Evolutionary conservation across 129 eudicot species (phyloP).

Genomic region (Tagetes patula): DNA sequence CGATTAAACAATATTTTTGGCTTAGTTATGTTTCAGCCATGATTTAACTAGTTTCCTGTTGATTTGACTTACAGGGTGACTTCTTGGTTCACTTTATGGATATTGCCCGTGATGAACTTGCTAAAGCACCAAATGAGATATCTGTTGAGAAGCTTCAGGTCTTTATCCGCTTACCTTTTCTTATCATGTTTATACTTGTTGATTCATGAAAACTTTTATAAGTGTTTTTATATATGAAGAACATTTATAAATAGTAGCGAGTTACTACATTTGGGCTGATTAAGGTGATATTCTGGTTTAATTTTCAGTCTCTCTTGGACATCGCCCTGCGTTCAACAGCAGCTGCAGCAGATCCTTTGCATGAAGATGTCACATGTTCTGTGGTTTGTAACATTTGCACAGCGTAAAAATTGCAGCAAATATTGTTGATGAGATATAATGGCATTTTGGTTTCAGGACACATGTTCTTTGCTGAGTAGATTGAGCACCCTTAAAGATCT

Average conservation of each 20-base stretch:
- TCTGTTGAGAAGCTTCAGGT: constrained; percentile 99
- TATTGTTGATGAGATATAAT: constrained; percentile 3
- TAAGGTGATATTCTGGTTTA: constrained; percentile 12
- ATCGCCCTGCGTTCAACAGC: constrained; percentile 94
- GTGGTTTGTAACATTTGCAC: constrained; percentile 59
- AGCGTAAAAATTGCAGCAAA: not conserved
- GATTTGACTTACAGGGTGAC: constrained; percentile 71
- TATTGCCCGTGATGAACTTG: constrained; percentile 93
- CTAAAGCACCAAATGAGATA: constrained; percentile 78
- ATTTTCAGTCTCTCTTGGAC: constrained; percentile 85
- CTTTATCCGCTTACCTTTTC: constrained; percentile 19
- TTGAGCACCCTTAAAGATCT: constrained; percentile 81
- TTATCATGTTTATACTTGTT: constrained; percentile 15
- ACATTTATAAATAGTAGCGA: not conserved
- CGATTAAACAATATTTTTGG: not conserved
- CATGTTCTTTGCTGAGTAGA: constrained; percentile 71
- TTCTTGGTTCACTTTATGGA: constrained; percentile 99
- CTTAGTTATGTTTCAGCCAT: constrained; percentile 18
- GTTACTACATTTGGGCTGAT: not conserved
- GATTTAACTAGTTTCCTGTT: not conserved
- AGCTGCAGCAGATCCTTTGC: constrained; percentile 98
- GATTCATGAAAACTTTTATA: constrained; percentile 4
- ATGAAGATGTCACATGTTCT: constrained; percentile 85
- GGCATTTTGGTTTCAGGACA: constrained; percentile 53
- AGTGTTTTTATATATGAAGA: constrained; percentile 2